Conservation (phyloP, 148 eudicot species). For the Nepenthes mirabilis region DNA sequence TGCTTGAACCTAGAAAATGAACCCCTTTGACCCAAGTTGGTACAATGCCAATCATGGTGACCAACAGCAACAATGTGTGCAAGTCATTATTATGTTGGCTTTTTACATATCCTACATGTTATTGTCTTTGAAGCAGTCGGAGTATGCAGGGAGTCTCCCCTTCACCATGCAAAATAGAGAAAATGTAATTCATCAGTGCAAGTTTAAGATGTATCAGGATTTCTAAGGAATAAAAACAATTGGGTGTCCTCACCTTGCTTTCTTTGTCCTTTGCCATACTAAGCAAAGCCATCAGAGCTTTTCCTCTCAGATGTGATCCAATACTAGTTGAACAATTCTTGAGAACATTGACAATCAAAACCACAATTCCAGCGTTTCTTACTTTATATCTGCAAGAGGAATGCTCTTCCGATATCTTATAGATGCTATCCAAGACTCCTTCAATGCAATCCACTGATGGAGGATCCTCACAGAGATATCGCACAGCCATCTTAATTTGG, state of each 20-base stretch:
- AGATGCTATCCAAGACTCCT: slow-evolving; percentile 30
- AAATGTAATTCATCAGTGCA: too few species aligned
- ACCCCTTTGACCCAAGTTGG: too few species aligned
- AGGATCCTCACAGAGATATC: slow-evolving; percentile 35
- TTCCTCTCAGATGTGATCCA: slow-evolving; percentile 36
- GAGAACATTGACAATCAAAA: slow-evolving; percentile 28
- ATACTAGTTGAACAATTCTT: slow-evolving; percentile 28
- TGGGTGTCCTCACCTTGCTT: slow-evolving; percentile 36
- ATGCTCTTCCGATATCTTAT: slow-evolving; percentile 44
- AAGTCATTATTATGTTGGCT: too few species aligned
- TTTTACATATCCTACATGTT: too few species aligned
- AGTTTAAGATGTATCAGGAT: background rate
- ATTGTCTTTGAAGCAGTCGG: too few species aligned
- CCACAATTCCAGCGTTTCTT: slow-evolving; percentile 39
- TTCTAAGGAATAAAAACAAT: background rate
- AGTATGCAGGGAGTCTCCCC: too few species aligned
- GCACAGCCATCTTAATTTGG: slow-evolving; percentile 39
- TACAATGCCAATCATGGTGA: too few species aligned
- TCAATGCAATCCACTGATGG: slow-evolving; percentile 23
- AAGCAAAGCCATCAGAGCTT: slow-evolving; percentile 46
- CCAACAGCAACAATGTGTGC: too few species aligned
- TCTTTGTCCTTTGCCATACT: slow-evolving; percentile 60
- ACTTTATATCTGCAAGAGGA: slow-evolving; percentile 45
- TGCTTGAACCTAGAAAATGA: too few species aligned
- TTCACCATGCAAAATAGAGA: too few species aligned